Percentiles rank a stretch among this genome's conserved stretches.
These are phyloP conservation scores for Zygosaccharomyces siamensis DNA, from an alignment of 805 yeast genomes.

Conservation along the genomic window DNA sequence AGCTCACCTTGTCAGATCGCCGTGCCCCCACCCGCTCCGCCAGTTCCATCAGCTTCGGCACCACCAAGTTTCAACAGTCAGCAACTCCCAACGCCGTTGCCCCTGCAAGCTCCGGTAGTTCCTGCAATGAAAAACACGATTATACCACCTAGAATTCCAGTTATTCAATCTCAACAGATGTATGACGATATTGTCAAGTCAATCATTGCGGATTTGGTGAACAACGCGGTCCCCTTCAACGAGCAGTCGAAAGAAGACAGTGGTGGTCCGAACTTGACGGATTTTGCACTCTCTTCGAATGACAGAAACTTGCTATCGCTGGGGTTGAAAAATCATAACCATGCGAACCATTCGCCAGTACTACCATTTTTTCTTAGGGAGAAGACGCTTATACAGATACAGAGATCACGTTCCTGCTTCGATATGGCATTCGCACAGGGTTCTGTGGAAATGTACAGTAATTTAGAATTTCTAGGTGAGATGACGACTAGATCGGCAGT, in stretches of 20 bases:
- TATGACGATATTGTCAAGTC: conserved; percentile 27
- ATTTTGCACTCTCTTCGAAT: conserved; percentile 30
- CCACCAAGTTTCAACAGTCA: conserved; percentile 4
- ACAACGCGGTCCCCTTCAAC: conserved; percentile 19
- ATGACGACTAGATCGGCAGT: conserved; percentile 51
- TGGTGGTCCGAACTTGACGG: conserved; percentile 23
- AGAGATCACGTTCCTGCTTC: conserved; percentile 59
- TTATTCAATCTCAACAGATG: conserved; percentile 17
- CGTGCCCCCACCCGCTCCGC: conserved; percentile 3
- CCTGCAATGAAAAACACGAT: conserved; percentile 7
- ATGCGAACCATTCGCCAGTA: conserved; percentile 11
- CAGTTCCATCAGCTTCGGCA: conserved; percentile 1
- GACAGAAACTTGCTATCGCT: conserved; percentile 24
- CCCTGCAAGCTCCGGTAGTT: neutral
- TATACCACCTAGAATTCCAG: conserved; percentile 6
- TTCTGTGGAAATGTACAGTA: conserved; percentile 34
- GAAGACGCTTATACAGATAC: conserved; percentile 45
- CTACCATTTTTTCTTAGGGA: conserved; percentile 30
- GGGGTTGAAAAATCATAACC: conserved; percentile 16
- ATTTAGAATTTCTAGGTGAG: conserved; percentile 55
- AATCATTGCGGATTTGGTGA: conserved; percentile 25
- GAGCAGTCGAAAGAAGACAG: conserved; percentile 24
- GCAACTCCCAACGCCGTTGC: neutral
- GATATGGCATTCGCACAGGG: conserved; percentile 36
- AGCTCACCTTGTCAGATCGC: conserved; percentile 7